Percentiles rank a stretch among this genome's conserved stretches.
Evolutionary conservation across 306 rosid genomes (phyloP).

Genomic region (Quillaja saponaria): DNA sequence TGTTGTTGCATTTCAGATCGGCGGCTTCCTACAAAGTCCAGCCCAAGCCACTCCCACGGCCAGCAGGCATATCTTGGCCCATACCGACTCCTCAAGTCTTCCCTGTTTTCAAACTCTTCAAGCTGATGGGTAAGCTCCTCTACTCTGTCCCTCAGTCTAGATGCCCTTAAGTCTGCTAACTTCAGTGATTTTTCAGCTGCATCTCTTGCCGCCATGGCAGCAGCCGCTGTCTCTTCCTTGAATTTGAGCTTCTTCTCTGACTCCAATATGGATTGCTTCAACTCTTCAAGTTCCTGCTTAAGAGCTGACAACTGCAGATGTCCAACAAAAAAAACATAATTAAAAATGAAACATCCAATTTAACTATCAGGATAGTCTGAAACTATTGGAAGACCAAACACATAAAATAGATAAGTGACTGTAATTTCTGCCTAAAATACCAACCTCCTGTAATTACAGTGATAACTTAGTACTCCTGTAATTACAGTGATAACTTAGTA

Average conservation of each 20-base stretch:
- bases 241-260: conserved; percentile 83
- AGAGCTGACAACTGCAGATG: conserved; percentile 69
- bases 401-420: conserved; percentile 3
- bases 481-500: too few species aligned
- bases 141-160: conserved; percentile 85
- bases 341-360: not conserved
- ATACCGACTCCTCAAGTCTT: conserved; percentile 58
- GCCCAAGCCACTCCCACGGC: conserved; percentile 99
- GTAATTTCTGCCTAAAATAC: conserved; percentile 17
- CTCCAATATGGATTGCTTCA: conserved; percentile 73
- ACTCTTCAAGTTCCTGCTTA: conserved; percentile 87
- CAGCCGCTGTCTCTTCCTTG: conserved; percentile 93
- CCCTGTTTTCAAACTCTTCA: conserved; percentile 79
- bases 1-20: conserved; percentile 54
- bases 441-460: conserved; percentile 19
- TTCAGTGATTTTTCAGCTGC: conserved; percentile 93
- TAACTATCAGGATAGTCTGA: not conserved
- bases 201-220: conserved; percentile 99
- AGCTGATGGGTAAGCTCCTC: conserved; percentile 94
- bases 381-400: too few species aligned
- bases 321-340: conserved; percentile 33
- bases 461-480: too few species aligned
- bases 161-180: conserved; percentile 83
- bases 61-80: conserved; percentile 92
- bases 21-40: conserved; percentile 75